Percentiles rank a stretch among this genome's conserved stretches.
Conservation (phyloP, 345 rosid species). For the Balakata baccata region DNA sequence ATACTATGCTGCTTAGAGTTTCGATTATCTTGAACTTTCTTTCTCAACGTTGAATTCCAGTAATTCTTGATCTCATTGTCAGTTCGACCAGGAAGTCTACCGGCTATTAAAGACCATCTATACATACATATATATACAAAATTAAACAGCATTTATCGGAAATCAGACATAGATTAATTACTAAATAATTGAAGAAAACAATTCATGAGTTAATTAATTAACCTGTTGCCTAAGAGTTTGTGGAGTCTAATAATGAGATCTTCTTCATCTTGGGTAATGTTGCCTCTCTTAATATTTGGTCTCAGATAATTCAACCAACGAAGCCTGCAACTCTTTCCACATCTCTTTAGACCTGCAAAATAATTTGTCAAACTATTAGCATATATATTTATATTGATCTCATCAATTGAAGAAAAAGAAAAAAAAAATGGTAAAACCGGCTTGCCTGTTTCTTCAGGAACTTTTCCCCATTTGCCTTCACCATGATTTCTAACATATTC, state of each 20-base stretch:
- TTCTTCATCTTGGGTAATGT: conserved; percentile 39
- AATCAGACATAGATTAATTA: too few relatives aligned
- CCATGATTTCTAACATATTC: conserved; percentile 16
- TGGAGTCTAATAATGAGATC: conserved; percentile 39
- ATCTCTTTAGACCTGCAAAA: conserved; percentile 16
- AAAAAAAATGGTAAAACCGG: too few relatives aligned
- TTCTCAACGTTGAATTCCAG: conserved; percentile 25
- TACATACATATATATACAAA: not conserved
- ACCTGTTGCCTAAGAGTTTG: conserved; percentile 22
- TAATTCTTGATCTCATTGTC: conserved; percentile 40
- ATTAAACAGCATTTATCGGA: too few relatives aligned
- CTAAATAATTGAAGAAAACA: too few relatives aligned
- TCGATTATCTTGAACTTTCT: not conserved
- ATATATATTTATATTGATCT: not conserved
- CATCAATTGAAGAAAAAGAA: too few relatives aligned
- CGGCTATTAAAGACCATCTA: conserved; percentile 34
- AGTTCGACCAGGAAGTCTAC: conserved; percentile 43
- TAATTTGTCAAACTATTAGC: not conserved
- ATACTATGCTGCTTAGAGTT: not conserved
- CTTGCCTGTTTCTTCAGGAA: conserved; percentile 12
- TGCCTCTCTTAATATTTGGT: conserved; percentile 45
- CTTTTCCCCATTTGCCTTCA: conserved; percentile 17
- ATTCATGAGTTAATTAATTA: not conserved
- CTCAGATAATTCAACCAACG: conserved; percentile 43
- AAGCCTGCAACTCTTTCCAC: conserved; percentile 47